These are phyloP conservation scores for Acanthamoeba healyi DNA, from an alignment of 208 protist species.

Conservation along the genomic window DNA sequence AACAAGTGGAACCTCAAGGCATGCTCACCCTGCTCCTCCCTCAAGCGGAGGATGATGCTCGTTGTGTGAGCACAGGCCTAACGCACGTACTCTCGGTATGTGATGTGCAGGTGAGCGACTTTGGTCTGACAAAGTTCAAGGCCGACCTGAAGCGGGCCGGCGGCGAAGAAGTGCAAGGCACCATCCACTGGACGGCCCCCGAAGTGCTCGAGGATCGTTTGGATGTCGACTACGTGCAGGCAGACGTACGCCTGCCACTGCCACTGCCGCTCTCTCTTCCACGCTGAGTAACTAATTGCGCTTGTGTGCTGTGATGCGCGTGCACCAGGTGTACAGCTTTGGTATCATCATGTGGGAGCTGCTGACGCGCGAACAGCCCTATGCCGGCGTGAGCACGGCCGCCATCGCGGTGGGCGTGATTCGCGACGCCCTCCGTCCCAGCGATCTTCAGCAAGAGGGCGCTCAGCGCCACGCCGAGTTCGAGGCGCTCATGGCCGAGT, in stretches of 20 bases:
- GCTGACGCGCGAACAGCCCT: slow-evolving; percentile 38
- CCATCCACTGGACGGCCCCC: slow-evolving; percentile 62
- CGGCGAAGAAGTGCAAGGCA: slow-evolving; percentile 7
- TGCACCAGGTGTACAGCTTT: slow-evolving; percentile 14
- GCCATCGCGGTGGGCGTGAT: slow-evolving; percentile 69
- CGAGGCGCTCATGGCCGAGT: slow-evolving; percentile 17
- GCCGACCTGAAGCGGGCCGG: slow-evolving; percentile 15
- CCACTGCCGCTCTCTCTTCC: not conserved
- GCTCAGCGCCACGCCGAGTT: not conserved
- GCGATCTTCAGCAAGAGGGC: not conserved
- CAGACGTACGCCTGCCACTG: not conserved
- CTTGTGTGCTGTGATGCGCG: not conserved
- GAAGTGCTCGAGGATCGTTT: slow-evolving; percentile 60
- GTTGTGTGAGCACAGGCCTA: not conserved
- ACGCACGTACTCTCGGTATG: not conserved
- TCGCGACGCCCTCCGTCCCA: slow-evolving; percentile 22
- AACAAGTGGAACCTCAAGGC: slow-evolving; percentile 72
- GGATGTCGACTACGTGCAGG: not conserved
- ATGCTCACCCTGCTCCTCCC: not conserved
- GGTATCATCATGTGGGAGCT: slow-evolving; percentile 57
- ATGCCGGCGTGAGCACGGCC: not conserved
- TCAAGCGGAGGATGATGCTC: too few relatives aligned
- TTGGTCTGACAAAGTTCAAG: not conserved
- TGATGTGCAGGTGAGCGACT: slow-evolving; percentile 11
- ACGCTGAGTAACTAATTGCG: too few relatives aligned